phyloP scores from a whole-genome alignment of 2,329 filamentous ascomycete species.

The Byssochlamys sp. region DNA sequence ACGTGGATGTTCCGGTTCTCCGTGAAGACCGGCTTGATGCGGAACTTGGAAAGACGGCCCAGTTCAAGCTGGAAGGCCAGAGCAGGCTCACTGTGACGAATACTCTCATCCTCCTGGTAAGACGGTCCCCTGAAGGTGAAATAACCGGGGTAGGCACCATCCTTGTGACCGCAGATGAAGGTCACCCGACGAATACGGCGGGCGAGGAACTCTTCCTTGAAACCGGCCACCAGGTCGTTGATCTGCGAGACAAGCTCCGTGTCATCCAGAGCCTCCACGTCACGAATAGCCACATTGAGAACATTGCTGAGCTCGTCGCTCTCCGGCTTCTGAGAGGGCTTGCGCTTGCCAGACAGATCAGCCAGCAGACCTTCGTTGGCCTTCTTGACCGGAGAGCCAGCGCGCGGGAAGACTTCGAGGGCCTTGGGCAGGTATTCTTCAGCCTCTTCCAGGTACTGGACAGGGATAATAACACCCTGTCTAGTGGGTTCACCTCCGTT shows the following conservation, averaged over 20 bases:
- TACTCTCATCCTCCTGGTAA: slow-evolving; percentile 86
- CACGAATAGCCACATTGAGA: slow-evolving; percentile 81
- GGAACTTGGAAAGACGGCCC: slow-evolving; percentile 86
- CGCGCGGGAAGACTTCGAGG: slow-evolving; percentile 66
- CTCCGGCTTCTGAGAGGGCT: slow-evolving; percentile 44
- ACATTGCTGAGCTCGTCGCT: slow-evolving; percentile 76
- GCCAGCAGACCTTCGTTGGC: slow-evolving; percentile 53
- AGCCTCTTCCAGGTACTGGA: slow-evolving; percentile 85
- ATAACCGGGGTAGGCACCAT: slow-evolving; percentile 91
- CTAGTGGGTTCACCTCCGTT: slow-evolving; percentile 62
- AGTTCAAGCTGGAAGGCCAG: slow-evolving; percentile 98
- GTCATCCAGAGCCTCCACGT: slow-evolving; percentile 76
- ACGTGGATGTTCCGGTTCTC: slow-evolving; percentile 99
- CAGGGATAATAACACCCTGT: slow-evolving; percentile 89
- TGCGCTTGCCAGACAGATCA: slow-evolving; percentile 65
- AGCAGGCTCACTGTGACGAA: slow-evolving; percentile 92
- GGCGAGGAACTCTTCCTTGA: slow-evolving; percentile 72
- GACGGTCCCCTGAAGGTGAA: slow-evolving; percentile 92
- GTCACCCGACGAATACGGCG: slow-evolving; percentile 81
- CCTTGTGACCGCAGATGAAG: slow-evolving; percentile 89
- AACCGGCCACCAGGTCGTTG: slow-evolving; percentile 62
- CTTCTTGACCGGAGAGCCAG: slow-evolving; percentile 49
- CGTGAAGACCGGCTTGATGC: slow-evolving; percentile 95
- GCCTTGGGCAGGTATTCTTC: slow-evolving; percentile 79
- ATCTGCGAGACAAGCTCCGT: slow-evolving; percentile 70